Evolutionary conservation across 2,329 filamentous ascomycete species (phyloP).

Genomic region (Emydomyces testavorans): DNA sequence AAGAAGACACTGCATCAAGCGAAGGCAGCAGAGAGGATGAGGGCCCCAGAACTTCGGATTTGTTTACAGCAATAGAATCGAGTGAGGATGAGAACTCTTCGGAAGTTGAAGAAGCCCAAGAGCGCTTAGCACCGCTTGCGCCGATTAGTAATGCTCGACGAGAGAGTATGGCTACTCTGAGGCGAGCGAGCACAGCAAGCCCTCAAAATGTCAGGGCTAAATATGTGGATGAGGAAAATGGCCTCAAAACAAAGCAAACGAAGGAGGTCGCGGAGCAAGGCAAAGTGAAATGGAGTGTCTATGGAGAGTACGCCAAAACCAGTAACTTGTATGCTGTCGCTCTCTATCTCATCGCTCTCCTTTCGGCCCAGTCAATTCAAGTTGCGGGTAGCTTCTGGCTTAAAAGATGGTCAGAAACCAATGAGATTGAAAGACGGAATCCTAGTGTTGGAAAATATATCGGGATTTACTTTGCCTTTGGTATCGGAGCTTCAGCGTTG

Average conservation of each 20-base stretch:
- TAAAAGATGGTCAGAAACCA: slow-evolving; percentile 79
- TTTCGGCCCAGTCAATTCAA: slow-evolving; percentile 69
- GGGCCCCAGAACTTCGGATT: slow-evolving; percentile 57
- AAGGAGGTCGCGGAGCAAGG: slow-evolving; percentile 89
- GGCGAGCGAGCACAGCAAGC: slow-evolving; percentile 82
- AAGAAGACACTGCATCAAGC: slow-evolving; percentile 41
- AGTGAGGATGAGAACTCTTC: slow-evolving; percentile 41
- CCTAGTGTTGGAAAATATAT: slow-evolving; percentile 76
- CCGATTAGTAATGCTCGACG: slow-evolving; percentile 59
- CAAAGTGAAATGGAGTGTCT: slow-evolving; percentile 96
- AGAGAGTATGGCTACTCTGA: slow-evolving; percentile 63
- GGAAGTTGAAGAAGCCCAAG: slow-evolving; percentile 52
- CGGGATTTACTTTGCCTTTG: slow-evolving; percentile 90
- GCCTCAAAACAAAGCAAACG: slow-evolving; percentile 65
- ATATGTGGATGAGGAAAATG: slow-evolving; percentile 64
- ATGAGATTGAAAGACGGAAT: slow-evolving; percentile 57
- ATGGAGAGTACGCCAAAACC: slow-evolving; percentile 85
- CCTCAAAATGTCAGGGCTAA: slow-evolving; percentile 80
- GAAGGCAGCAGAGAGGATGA: slow-evolving; percentile 41
- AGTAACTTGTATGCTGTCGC: slow-evolving; percentile 77
- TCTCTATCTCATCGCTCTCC: slow-evolving; percentile 64
- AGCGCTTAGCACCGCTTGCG: slow-evolving; percentile 61
- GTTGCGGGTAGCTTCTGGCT: slow-evolving; percentile 86
- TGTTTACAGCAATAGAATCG: slow-evolving; percentile 39
- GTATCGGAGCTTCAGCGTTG: slow-evolving; percentile 70